Evolutionary conservation across 2,329 filamentous ascomycete genomes (phyloP).

Genomic region (Penicillium sp.): DNA sequence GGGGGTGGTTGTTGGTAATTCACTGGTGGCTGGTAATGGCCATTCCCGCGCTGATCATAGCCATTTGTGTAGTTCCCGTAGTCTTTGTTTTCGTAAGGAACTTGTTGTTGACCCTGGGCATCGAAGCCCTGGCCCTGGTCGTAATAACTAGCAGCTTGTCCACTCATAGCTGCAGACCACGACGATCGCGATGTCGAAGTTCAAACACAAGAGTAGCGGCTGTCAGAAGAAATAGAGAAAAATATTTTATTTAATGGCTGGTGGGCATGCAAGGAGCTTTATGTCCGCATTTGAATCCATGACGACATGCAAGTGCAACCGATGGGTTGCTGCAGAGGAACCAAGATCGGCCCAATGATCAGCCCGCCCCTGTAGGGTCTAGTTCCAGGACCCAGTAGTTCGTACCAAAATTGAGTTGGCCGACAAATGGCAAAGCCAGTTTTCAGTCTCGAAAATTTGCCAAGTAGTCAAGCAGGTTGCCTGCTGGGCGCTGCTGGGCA

Average conservation of each 20-base stretch:
- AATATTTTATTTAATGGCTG: not conserved
- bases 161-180: slow-evolving; percentile 37
- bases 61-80: slow-evolving; percentile 15
- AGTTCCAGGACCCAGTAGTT: slow-evolving; percentile 9
- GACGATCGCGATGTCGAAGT: not conserved
- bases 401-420: not conserved
- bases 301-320: slow-evolving; percentile 22
- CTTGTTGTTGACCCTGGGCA: slow-evolving; percentile 21
- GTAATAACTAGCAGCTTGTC: slow-evolving; percentile 44
- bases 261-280: slow-evolving; percentile 23
- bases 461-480: slow-evolving; percentile 5
- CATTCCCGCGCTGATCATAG: slow-evolving; percentile 20
- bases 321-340: slow-evolving; percentile 5
- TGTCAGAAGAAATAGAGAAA: slow-evolving; percentile 3
- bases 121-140: slow-evolving; percentile 34
- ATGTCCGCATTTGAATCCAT: slow-evolving; percentile 24
- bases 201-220: not conserved
- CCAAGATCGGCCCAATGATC: slow-evolving; percentile 18
- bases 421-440: not conserved
- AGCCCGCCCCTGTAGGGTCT: slow-evolving; percentile 10
- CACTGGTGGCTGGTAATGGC: slow-evolving; percentile 27
- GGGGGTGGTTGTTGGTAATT: slow-evolving; percentile 12
- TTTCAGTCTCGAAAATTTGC: slow-evolving; percentile 1
- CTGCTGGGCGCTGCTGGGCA: slow-evolving; percentile 7
- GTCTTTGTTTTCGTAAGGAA: slow-evolving; percentile 20